These are phyloP conservation scores for Sarcocystis neurona DNA, from an alignment of 169 alveolate genomes.

Conservation along the genomic window DNA sequence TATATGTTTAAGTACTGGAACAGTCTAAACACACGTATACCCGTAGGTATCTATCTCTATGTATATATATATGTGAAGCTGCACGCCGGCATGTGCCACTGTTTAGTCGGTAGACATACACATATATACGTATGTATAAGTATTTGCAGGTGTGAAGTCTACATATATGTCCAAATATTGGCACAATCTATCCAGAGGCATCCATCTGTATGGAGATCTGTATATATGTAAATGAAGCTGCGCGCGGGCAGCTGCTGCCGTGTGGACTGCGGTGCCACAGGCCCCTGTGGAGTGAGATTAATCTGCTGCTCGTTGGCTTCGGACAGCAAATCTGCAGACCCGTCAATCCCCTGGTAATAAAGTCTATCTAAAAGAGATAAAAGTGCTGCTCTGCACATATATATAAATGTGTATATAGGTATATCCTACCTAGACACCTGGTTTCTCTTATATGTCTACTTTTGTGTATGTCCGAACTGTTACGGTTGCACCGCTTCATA, in stretches of 20 bases:
- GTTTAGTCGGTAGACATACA: background rate
- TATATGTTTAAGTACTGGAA: no score
- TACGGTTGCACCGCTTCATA: no score
- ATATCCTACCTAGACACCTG: no score
- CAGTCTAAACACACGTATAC: no score
- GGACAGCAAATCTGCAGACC: slow-evolving; percentile 95
- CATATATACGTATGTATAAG: background rate
- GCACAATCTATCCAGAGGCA: background rate
- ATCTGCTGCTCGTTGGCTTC: slow-evolving; percentile 92
- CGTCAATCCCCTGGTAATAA: slow-evolving; percentile 52
- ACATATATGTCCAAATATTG: background rate
- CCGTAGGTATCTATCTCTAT: background rate
- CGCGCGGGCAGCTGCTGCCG: background rate
- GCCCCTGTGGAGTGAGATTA: slow-evolving; percentile 88
- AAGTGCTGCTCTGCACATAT: no score
- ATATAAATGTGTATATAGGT: no score
- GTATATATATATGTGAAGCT: background rate
- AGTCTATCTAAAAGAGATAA: background rate
- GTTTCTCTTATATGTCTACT: no score
- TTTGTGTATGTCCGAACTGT: no score
- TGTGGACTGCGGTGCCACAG: slow-evolving; percentile 42
- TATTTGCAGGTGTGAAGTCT: no score
- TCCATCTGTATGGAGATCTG: background rate
- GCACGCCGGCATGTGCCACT: background rate
- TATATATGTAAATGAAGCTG: background rate